These are phyloP conservation scores for Xylaria sp. DNA, from an alignment of 2,329 filamentous ascomycete species.

Conservation along the genomic window DNA sequence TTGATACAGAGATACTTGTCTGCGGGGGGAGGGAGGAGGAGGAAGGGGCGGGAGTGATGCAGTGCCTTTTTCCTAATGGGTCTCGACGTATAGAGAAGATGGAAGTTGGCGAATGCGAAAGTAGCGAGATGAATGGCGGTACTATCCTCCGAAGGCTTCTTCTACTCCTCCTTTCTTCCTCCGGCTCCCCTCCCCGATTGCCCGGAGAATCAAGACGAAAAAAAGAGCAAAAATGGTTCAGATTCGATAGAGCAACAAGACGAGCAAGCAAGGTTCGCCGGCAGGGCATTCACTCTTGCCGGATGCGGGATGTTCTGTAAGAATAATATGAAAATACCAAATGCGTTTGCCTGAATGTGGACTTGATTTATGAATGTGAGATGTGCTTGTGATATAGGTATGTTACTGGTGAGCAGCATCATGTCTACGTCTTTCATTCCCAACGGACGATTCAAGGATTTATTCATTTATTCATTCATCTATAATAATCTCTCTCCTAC, in stretches of 20 bases:
- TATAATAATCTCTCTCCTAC: not conserved
- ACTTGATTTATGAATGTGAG: not conserved
- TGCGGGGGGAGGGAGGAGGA: slow-evolving; percentile 3
- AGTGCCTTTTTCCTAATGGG: slow-evolving; percentile 7
- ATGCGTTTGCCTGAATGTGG: not conserved
- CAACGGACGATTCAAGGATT: not conserved
- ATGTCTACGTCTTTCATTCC: not conserved
- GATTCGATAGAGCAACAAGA: slow-evolving; percentile 13
- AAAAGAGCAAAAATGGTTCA: slow-evolving; percentile 2
- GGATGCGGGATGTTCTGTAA: not conserved
- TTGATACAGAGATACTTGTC: slow-evolving; percentile 19
- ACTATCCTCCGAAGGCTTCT: not conserved
- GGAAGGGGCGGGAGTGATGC: not conserved
- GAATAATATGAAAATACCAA: not conserved
- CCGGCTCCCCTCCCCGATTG: not conserved
- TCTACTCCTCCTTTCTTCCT: not conserved
- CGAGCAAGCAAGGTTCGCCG: not conserved
- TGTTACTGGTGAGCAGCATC: not conserved
- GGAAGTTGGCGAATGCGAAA: slow-evolving; percentile 5
- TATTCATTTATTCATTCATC: too few relatives aligned
- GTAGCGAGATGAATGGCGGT: slow-evolving; percentile 5
- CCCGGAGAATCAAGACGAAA: not conserved
- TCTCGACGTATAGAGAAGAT: slow-evolving; percentile 21
- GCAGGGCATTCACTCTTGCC: not conserved
- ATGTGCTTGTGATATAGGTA: not conserved